A percentile compares a stretch with the other conserved stretches of the same genome.
Conservation (phyloP, 1,284 basidiomycete genomes). For the Trametes polyzona region DNA sequence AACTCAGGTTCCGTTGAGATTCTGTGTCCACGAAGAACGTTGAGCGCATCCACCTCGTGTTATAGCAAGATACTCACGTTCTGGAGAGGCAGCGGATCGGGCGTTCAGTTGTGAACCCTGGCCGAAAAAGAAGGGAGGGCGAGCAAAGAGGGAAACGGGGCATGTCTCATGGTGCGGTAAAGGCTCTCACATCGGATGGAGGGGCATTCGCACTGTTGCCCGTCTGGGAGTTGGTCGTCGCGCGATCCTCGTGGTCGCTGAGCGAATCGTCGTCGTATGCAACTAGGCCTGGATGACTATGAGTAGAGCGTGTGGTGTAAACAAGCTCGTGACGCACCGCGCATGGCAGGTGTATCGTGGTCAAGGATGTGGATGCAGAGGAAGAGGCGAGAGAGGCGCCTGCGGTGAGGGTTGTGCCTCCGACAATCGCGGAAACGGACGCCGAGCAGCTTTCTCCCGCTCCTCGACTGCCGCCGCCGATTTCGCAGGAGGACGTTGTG, state of each 20-base stretch:
- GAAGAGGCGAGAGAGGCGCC: background rate
- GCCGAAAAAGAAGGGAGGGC: conserved; percentile 61
- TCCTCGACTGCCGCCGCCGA: too few species aligned
- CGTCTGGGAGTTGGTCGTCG: background rate
- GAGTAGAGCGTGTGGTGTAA: background rate
- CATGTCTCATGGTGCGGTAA: conserved; percentile 40
- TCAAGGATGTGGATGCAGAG: background rate
- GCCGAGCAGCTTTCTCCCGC: too few species aligned
- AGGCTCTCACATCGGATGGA: conserved; percentile 60
- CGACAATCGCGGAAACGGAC: too few species aligned
- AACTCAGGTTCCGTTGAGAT: background rate
- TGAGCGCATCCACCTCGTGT: background rate
- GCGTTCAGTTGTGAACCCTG: conserved; percentile 62
- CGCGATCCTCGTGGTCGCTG: conserved; percentile 57
- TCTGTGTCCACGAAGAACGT: background rate
- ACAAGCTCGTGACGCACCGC: background rate
- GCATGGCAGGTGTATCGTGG: background rate
- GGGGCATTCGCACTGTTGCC: conserved; percentile 35
- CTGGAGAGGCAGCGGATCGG: conserved; percentile 45
- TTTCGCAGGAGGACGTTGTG: too few species aligned
- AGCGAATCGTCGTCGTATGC: conserved; percentile 68
- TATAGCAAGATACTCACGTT: conserved; percentile 43
- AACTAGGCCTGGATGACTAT: conserved; percentile 52
- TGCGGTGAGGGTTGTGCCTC: background rate
- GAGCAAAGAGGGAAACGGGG: conserved; percentile 72